A percentile compares a stretch with the other conserved stretches of the same genome.
Conservation (phyloP, 768 basidiomycete species). For the Kwoniella dejecticola region DNA sequence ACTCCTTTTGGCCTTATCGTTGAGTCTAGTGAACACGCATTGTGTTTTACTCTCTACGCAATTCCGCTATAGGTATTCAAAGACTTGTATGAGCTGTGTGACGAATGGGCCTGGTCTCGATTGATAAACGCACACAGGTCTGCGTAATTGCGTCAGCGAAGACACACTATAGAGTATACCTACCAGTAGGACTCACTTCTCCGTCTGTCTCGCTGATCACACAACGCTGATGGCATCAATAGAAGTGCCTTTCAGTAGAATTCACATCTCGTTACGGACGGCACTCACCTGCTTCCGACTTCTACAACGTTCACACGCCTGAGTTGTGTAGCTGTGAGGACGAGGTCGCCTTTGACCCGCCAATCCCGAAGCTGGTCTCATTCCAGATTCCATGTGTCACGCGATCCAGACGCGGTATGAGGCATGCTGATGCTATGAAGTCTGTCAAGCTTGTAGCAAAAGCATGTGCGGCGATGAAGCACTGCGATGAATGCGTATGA, state of each 20-base stretch:
- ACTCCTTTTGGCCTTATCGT: slow-evolving; percentile 18
- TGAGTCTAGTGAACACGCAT: slow-evolving; percentile 8
- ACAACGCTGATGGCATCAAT: slow-evolving; percentile 1
- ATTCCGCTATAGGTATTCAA: slow-evolving; percentile 2
- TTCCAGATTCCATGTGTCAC: neutral
- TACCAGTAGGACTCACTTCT: slow-evolving; percentile 5
- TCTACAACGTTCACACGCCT: slow-evolving; percentile 29
- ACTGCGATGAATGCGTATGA: too few relatives aligned
- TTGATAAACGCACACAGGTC: slow-evolving; percentile 7
- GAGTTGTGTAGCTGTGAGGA: slow-evolving; percentile 20
- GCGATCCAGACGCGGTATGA: too few relatives aligned
- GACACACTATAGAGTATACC: neutral
- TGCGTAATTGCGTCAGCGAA: neutral
- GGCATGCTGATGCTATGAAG: too few relatives aligned
- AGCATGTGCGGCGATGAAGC: too few relatives aligned
- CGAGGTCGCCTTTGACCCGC: slow-evolving; percentile 20
- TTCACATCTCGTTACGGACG: too few relatives aligned
- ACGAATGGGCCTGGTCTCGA: neutral
- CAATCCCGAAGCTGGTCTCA: neutral
- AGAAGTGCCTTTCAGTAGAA: neutral
- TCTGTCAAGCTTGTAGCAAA: too few relatives aligned
- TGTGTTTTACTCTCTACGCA: slow-evolving; percentile 19
- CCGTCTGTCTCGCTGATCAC: slow-evolving; percentile 4
- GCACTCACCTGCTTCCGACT: slow-evolving; percentile 23
- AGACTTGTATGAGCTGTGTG: neutral